Evolutionary conservation across 23 red algal species (phyloP).

Genomic region (Chondrus crispus): DNA sequence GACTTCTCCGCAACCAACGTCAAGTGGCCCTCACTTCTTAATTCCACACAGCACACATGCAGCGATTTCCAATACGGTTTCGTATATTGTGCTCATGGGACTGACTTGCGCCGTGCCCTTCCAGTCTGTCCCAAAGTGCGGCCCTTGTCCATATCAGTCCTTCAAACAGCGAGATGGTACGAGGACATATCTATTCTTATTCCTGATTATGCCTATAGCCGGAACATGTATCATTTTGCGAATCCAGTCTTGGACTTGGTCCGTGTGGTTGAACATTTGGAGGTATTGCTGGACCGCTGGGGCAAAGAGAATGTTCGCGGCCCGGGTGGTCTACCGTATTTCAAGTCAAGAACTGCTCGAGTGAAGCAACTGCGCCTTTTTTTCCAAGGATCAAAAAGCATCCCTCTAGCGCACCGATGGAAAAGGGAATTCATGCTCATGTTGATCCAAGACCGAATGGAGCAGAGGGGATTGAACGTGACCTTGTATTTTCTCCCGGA

Average conservation of each 20-base stretch:
- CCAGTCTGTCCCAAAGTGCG: neutral
- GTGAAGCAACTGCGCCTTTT: no score
- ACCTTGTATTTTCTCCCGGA: no score
- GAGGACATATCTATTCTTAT: conserved; percentile 23
- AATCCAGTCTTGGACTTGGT: neutral
- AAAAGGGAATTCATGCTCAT: neutral
- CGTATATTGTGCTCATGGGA: conserved; percentile 18
- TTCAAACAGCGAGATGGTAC: neutral
- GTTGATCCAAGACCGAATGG: neutral
- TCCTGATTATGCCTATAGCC: conserved; percentile 29
- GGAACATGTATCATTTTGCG: conserved; percentile 50
- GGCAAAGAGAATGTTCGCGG: no score
- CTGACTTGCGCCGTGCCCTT: neutral
- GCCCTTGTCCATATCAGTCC: neutral
- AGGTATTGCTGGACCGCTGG: no score
- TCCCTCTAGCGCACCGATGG: neutral
- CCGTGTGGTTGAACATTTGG: neutral
- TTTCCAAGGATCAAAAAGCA: no score
- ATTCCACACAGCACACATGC: neutral
- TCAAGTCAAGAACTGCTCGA: no score
- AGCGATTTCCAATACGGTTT: neutral
- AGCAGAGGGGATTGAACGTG: no score
- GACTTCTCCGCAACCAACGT: neutral
- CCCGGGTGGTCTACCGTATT: no score
- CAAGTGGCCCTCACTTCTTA: no score